These are phyloP conservation scores for Vigna hirtella DNA, from an alignment of 306 rosid genomes.

Conservation along the genomic window DNA sequence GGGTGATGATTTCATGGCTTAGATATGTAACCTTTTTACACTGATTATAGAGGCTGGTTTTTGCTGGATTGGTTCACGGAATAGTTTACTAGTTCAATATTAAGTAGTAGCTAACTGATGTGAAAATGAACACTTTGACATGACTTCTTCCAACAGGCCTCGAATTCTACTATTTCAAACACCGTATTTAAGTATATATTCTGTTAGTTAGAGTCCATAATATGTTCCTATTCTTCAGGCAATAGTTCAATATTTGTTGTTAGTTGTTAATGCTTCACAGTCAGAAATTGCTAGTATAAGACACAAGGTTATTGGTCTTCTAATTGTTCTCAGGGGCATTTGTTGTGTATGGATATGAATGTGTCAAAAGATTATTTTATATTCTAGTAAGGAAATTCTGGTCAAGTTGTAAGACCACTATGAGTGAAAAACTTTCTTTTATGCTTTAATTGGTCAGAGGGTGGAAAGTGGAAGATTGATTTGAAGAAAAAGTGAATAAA, in stretches of 20 bases:
- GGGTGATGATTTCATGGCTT: constrained; percentile 2
- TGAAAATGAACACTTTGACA: constrained; percentile 16
- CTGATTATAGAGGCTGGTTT: not conserved
- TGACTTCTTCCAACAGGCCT: constrained; percentile 13
- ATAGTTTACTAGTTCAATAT: not conserved
- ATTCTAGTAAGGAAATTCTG: too few relatives aligned
- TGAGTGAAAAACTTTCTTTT: too few relatives aligned
- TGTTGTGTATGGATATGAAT: constrained; percentile 1
- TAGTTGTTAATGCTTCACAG: not conserved
- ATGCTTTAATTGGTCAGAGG: too few relatives aligned
- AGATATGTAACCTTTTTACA: not conserved
- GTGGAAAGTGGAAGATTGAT: too few relatives aligned
- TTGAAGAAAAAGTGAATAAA: too few relatives aligned
- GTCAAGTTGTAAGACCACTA: too few relatives aligned
- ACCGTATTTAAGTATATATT: constrained; percentile 16
- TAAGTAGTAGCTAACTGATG: not conserved
- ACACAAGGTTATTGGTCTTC: not conserved
- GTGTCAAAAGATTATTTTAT: too few relatives aligned
- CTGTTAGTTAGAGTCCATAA: constrained; percentile 11
- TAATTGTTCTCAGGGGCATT: constrained; percentile 5
- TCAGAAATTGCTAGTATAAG: not conserved
- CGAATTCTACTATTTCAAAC: constrained; percentile 21
- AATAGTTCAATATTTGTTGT: constrained; percentile 11
- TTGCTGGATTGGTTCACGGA: not conserved
- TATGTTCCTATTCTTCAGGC: constrained; percentile 7